These are phyloP conservation scores for Medicago arabica DNA, from an alignment of 306 rosid species.

Conservation along the genomic window DNA sequence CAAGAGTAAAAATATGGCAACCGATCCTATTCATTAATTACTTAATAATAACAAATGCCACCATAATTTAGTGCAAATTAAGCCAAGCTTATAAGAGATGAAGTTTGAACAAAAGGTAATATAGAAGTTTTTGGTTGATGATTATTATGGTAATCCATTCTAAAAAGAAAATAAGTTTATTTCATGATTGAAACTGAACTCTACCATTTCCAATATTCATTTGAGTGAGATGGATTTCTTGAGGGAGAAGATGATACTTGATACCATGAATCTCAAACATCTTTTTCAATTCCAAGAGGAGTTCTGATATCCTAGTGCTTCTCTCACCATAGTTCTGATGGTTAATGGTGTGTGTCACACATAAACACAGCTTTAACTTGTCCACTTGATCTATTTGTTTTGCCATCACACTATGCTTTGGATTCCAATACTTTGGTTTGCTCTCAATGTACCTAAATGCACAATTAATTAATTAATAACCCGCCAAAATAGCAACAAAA, in stretches of 20 bases:
- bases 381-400: conserved; percentile 57
- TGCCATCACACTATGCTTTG: conserved; percentile 55
- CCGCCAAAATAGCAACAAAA: conserved; percentile 24
- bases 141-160: conserved; percentile 8
- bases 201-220: conserved; percentile 46
- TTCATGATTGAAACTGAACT: conserved; percentile 38
- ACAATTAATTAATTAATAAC: conserved; percentile 26
- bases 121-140: background rate
- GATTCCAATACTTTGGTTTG: conserved; percentile 67
- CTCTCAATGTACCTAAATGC: conserved; percentile 58
- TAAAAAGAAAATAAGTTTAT: background rate
- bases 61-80: background rate
- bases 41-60: background rate
- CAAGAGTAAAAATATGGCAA: background rate
- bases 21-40: background rate
- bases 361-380: conserved; percentile 49
- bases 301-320: conserved; percentile 53
- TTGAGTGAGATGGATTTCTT: conserved; percentile 49
- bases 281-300: conserved; percentile 54
- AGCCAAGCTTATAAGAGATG: background rate
- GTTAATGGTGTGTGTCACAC: conserved; percentile 62
- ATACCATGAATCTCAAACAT: conserved; percentile 56
- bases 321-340: conserved; percentile 63
- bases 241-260: conserved; percentile 58
- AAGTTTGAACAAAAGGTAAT: conserved; percentile 1